These are phyloP conservation scores for Aspergillus tubingensis DNA, from an alignment of 2,329 filamentous ascomycete species.

Conservation along the genomic window DNA sequence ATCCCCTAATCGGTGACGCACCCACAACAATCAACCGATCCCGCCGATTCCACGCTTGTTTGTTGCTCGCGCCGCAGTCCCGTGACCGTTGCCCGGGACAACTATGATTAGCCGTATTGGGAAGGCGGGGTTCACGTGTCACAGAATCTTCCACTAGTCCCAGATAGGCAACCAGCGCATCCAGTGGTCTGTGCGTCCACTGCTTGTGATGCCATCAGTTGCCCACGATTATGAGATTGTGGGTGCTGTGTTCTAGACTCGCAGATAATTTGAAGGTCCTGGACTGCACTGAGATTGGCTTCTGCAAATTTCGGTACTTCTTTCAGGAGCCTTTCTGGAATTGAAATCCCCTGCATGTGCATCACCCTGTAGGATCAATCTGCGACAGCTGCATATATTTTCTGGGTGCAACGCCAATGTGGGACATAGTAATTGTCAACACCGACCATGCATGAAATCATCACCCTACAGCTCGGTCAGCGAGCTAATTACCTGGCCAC, in stretches of 20 bases:
- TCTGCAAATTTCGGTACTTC: neutral
- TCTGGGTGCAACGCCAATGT: neutral
- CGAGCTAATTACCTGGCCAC: constrained; percentile 90
- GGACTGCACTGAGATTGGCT: neutral
- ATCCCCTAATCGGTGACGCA: constrained; percentile 30
- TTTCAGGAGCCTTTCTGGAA: too few relatives aligned
- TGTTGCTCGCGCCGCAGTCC: constrained; percentile 30
- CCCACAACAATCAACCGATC: constrained; percentile 19
- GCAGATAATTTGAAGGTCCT: neutral
- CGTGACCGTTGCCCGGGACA: constrained; percentile 38
- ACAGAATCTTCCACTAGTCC: neutral
- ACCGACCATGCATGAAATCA: constrained; percentile 79
- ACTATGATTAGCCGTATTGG: constrained; percentile 11
- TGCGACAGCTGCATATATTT: constrained; percentile 9
- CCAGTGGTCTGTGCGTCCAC: constrained; percentile 11
- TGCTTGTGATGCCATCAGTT: constrained; percentile 8
- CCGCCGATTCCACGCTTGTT: constrained; percentile 25
- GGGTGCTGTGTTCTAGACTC: neutral
- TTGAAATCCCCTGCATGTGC: neutral
- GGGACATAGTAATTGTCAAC: neutral
- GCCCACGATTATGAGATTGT: neutral
- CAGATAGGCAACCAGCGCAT: constrained; percentile 2
- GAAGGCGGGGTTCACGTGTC: constrained; percentile 26
- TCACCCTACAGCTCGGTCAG: constrained; percentile 91
- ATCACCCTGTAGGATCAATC: neutral